Percentiles rank a stretch among this genome's conserved stretches.
Conservation (phyloP, 1,139 yeast genomes). For the Yamadazyma atmosphaerica region DNA sequence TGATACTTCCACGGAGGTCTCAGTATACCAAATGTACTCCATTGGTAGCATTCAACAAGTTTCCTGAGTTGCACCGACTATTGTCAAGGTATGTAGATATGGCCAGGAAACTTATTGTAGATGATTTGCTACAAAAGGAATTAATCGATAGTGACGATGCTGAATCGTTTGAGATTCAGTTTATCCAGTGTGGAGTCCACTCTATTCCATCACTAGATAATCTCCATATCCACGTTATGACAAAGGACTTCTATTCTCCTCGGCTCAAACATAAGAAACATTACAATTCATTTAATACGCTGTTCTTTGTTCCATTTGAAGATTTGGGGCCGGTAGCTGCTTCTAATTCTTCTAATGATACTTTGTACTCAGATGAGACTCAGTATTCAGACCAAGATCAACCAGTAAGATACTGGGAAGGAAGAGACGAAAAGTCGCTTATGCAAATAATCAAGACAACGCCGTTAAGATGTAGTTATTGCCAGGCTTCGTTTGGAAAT, state of each 20-base stretch:
- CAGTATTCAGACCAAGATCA: not conserved
- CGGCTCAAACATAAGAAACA: constrained; percentile 63
- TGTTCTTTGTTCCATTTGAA: constrained; percentile 59
- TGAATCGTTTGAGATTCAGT: constrained; percentile 26
- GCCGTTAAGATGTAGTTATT: constrained; percentile 51
- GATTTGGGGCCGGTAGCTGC: constrained; percentile 5
- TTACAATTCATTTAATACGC: constrained; percentile 68
- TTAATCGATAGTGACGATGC: constrained; percentile 13
- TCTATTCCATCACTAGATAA: constrained; percentile 68
- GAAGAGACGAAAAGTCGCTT: constrained; percentile 17
- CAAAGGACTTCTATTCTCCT: constrained; percentile 59
- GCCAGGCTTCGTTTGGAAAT: constrained; percentile 46
- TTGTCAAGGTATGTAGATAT: constrained; percentile 41
- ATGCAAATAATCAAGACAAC: constrained; percentile 30
- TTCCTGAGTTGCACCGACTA: constrained; percentile 28
- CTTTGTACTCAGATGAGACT: constrained; percentile 10
- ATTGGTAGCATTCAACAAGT: constrained; percentile 45
- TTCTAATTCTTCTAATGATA: constrained; percentile 8
- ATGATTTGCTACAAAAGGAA: constrained; percentile 31
- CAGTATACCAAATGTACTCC: constrained; percentile 50
- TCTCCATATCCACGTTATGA: constrained; percentile 71
- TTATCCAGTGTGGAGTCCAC: constrained; percentile 67
- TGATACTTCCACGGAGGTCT: constrained; percentile 57
- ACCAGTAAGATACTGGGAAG: constrained; percentile 11
- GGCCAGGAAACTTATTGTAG: constrained; percentile 41